Conservation (phyloP, 441 rosid species). For the Erodium texanum region DNA sequence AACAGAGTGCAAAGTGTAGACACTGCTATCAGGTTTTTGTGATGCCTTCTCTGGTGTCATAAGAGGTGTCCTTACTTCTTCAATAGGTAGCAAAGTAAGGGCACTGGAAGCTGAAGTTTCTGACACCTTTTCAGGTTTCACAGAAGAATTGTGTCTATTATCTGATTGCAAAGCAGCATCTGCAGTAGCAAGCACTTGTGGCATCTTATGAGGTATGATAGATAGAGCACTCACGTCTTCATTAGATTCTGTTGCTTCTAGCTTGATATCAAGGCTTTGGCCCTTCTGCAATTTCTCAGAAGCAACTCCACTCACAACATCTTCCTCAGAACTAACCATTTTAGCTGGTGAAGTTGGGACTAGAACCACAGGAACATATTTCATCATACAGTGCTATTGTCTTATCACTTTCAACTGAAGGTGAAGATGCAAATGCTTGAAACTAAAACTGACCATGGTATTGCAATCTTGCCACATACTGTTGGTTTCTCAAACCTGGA, state of each 20-base stretch:
- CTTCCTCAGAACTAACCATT: conserved; percentile 36
- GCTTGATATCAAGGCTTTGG: conserved; percentile 16
- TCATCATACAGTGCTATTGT: conserved; percentile 14
- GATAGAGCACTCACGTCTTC: too few species aligned
- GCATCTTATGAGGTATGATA: too few species aligned
- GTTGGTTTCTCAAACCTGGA: conserved; percentile 26
- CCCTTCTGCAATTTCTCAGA: conserved; percentile 25
- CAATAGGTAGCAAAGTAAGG: too few species aligned
- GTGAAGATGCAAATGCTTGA: conserved; percentile 11
- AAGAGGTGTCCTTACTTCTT: not conserved
- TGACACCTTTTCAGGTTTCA: too few species aligned
- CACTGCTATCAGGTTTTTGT: not conserved
- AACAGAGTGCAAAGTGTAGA: conserved; percentile 29
- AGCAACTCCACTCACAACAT: conserved; percentile 27
- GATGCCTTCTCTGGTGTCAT: not conserved
- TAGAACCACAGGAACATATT: conserved; percentile 22
- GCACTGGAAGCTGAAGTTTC: too few species aligned
- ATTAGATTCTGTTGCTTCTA: too few species aligned
- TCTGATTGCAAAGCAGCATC: too few species aligned
- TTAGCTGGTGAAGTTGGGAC: conserved; percentile 21
- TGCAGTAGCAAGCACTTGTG: too few species aligned
- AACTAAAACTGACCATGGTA: conserved; percentile 12
- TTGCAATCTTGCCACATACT: conserved; percentile 15
- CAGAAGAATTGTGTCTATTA: too few species aligned
- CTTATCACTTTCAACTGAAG: not conserved